Percentiles rank a stretch among this genome's conserved stretches.
phyloP scores from a whole-genome alignment of 148 eudicot species.

The Silene uniflora region DNA sequence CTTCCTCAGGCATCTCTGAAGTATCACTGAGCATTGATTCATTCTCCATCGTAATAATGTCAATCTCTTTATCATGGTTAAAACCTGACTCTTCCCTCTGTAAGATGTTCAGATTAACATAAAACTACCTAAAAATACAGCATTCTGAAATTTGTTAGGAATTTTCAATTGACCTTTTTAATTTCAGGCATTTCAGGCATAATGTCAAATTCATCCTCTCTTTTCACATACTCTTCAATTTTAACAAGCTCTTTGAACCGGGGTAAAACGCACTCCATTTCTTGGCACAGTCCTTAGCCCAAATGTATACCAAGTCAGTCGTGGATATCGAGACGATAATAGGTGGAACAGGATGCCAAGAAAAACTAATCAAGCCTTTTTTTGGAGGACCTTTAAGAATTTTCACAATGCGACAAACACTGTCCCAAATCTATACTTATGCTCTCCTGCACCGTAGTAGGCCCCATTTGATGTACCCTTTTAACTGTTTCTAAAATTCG shows the following conservation, averaged over 20 bases:
- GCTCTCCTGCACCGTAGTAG: constrained; percentile 65
- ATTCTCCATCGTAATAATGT: constrained; percentile 69
- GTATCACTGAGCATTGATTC: constrained; percentile 65
- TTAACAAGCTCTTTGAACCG: constrained; percentile 86
- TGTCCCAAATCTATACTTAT: constrained; percentile 88
- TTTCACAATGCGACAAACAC: constrained; percentile 83
- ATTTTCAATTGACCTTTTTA: constrained; percentile 50
- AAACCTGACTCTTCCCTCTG: constrained; percentile 73
- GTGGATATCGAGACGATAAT: constrained; percentile 79
- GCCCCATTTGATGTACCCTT: constrained; percentile 33
- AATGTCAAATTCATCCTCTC: constrained; percentile 91
- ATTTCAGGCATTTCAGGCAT: constrained; percentile 43
- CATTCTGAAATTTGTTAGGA: neutral
- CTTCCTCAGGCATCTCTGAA: constrained; percentile 78
- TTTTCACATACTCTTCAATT: constrained; percentile 91
- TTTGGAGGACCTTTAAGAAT: constrained; percentile 95
- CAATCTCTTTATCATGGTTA: constrained; percentile 73
- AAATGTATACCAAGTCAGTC: constrained; percentile 77
- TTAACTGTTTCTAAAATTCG: constrained; percentile 46
- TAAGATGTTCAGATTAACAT: neutral
- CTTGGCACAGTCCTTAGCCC: constrained; percentile 94
- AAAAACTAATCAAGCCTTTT: constrained; percentile 75
- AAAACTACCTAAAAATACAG: neutral
- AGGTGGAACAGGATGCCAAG: constrained; percentile 92
- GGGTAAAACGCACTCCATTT: constrained; percentile 99